A percentile compares a stretch with the other conserved stretches of the same genome.
Evolutionary conservation across 2,329 filamentous ascomycete genomes (phyloP).

Genomic region (Talaromyces sp.): DNA sequence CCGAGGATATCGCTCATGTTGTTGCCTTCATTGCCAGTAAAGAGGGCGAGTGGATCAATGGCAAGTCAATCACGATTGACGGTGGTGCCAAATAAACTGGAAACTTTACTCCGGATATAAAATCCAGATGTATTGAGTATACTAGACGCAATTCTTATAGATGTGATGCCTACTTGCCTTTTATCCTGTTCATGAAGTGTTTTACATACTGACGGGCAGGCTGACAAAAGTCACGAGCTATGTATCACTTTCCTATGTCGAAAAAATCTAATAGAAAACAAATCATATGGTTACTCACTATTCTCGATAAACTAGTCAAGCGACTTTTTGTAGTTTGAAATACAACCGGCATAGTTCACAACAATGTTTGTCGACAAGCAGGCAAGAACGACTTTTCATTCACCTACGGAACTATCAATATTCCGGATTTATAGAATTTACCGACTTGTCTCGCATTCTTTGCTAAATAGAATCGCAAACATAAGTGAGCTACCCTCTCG

Average conservation of each 20-base stretch:
- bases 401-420: neutral
- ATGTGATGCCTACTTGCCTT: neutral
- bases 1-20: slow-evolving; percentile 6
- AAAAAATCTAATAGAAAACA: neutral
- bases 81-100: neutral
- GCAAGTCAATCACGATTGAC: slow-evolving; percentile 3
- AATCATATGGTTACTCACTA: neutral
- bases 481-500: too few relatives aligned
- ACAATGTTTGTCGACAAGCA: neutral
- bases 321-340: too few relatives aligned
- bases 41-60: slow-evolving; percentile 12
- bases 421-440: neutral
- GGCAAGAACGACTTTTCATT: neutral
- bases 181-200: neutral
- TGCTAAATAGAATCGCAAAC: too few relatives aligned
- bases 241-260: neutral
- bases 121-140: too few relatives aligned
- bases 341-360: neutral
- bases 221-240: too few relatives aligned
- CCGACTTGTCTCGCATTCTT: neutral
- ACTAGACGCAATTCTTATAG: neutral
- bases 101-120: neutral
- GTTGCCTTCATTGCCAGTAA: slow-evolving; percentile 11
- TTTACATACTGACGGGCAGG: too few relatives aligned
- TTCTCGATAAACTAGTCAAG: neutral